phyloP scores from a whole-genome alignment of 371 early-diverging fungal species.

The Actinomucor elegans region DNA sequence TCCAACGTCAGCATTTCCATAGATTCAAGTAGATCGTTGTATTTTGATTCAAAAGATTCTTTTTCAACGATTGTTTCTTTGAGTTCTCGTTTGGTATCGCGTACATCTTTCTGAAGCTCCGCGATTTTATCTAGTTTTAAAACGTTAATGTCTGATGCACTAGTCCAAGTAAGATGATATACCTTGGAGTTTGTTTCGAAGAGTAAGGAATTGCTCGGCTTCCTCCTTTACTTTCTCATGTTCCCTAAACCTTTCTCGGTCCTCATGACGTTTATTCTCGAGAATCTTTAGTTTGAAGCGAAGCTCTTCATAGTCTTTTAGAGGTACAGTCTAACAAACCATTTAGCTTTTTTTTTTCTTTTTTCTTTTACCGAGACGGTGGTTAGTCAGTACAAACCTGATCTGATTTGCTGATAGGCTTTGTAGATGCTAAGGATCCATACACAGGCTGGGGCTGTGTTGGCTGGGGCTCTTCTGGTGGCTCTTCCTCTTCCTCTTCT shows the following conservation, averaged over 20 bases:
- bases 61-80: constrained; percentile 62
- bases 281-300: constrained; percentile 74
- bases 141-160: neutral
- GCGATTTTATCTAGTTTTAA: constrained; percentile 51
- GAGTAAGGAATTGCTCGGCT: constrained; percentile 68
- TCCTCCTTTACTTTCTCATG: constrained; percentile 75
- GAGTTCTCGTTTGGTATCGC: constrained; percentile 59
- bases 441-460: constrained; percentile 9
- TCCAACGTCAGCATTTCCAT: constrained; percentile 88
- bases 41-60: constrained; percentile 65
- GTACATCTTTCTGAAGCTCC: constrained; percentile 73
- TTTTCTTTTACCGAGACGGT: too few species aligned
- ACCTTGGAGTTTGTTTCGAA: constrained; percentile 69
- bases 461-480: constrained; percentile 1
- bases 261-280: constrained; percentile 82
- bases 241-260: constrained; percentile 72
- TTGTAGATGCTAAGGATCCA: constrained; percentile 33
- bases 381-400: too few species aligned
- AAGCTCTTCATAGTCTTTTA: constrained; percentile 82
- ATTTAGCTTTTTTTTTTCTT: neutral
- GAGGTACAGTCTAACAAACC: constrained; percentile 31
- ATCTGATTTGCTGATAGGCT: constrained; percentile 45
- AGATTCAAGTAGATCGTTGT: constrained; percentile 70
- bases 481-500: constrained; percentile 7
- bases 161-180: neutral